Base-by-base conservation (phyloP, 225 moss, liverwort and hornwort species). In the Lunularia cruciata region DNA sequence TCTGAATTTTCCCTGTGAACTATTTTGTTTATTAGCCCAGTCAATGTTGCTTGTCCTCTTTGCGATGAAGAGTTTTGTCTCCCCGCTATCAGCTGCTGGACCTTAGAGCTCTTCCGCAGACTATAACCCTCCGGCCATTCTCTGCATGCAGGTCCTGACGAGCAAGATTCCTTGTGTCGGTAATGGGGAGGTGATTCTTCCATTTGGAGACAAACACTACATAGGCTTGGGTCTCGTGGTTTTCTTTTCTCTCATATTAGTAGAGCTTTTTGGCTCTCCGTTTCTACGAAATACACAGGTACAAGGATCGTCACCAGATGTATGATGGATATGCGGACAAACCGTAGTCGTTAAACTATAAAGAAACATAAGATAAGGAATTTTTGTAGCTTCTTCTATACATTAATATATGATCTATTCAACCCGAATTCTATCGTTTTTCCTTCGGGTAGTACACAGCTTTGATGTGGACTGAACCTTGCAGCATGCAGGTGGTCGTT, bases 221-320 rank as follows among this genome's bases (percentile, higher is more conserved):
- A 64, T 92, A 10, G 96, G 90, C 9, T 75, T 98, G 6, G 96
- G 96, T 22, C 60, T 92, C 14, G 89, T 89, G 12, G 96, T 98
- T 1, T 85, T 98, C 63, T 72, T 77, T 27, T 83, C 89, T 38
- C 82, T 98, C 42, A 59, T 98, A 27, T 13, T 52, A 15, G 87
- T 90, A 32, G 96, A 98, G 65, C 39, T 98, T 27, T 86, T 98
- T 38, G 96, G 96, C 13, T 98, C 96, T 23, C 82, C 96, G 8
- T 92, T 98, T 70, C 54, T 92, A 71, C 83, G 96, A 0, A 98
- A 98, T 69, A 89, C 78, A 19, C 89, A 92, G 82, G 79, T 87
- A 27, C 28, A 23, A 31, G 57, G 22, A 35, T 60, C 38, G 37
- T 9, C 22, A 23, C 16, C 9, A 39, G 18, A 57, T n/a, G n/a